A percentile compares a stretch with the other conserved stretches of the same genome.
phyloP scores from a whole-genome alignment of 148 eudicot species.

The Diospyros kaki region DNA sequence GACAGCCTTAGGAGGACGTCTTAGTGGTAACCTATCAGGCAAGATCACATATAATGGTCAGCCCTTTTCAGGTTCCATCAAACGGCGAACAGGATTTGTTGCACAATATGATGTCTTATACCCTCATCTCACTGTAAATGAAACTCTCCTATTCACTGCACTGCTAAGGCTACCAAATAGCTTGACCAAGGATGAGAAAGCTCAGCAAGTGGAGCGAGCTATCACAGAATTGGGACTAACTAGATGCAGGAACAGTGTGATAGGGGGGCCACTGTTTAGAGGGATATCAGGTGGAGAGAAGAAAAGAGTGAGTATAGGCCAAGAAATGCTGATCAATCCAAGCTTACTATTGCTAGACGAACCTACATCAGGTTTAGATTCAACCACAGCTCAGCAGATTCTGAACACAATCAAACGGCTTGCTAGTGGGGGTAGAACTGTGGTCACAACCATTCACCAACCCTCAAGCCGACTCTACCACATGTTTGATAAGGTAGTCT shows the following conservation, averaged over 20 bases:
- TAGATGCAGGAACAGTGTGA: slow-evolving; percentile 67
- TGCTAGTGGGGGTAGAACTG: slow-evolving; percentile 78
- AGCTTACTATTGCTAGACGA: slow-evolving; percentile 81
- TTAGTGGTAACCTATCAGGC: slow-evolving; percentile 55
- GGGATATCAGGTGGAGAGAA: slow-evolving; percentile 97
- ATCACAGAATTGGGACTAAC: slow-evolving; percentile 58
- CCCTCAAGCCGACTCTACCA: slow-evolving; percentile 92
- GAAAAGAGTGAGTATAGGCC: slow-evolving; percentile 94
- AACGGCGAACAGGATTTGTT: slow-evolving; percentile 78
- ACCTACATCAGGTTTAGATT: slow-evolving; percentile 94
- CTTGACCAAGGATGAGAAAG: slow-evolving; percentile 46
- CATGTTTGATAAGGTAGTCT: slow-evolving; percentile 78
- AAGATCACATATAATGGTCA: slow-evolving; percentile 78
- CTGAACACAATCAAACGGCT: slow-evolving; percentile 60
- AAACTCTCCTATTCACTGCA: slow-evolving; percentile 86
- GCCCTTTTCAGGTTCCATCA: slow-evolving; percentile 63
- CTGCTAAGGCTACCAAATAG: slow-evolving; percentile 70
- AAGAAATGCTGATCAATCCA: slow-evolving; percentile 91
- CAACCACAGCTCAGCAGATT: slow-evolving; percentile 88
- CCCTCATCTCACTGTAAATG: slow-evolving; percentile 88
- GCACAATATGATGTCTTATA: slow-evolving; percentile 86
- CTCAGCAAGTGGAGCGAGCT: slow-evolving; percentile 69
- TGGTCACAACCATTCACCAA: slow-evolving; percentile 91
- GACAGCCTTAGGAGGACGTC: slow-evolving; percentile 93
- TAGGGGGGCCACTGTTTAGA: slow-evolving; percentile 85